Evolutionary conservation across 176 grass and related monocot species (phyloP).

Genomic region (Pharus latifolius): DNA sequence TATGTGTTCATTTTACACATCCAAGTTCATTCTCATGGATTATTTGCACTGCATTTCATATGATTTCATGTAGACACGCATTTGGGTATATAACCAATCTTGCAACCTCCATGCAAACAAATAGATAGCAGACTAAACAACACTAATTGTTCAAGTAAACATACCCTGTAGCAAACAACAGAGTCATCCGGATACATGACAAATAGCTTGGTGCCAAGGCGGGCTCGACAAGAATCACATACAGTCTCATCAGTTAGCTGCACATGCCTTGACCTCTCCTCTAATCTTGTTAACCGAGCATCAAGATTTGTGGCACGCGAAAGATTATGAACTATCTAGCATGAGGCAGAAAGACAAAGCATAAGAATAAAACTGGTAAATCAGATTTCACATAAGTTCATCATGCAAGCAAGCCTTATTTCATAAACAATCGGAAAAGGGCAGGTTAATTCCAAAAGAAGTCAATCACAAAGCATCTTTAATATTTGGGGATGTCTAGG

Average conservation of each 20-base stretch:
- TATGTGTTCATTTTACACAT: too few species aligned
- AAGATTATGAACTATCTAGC: conserved; percentile 78
- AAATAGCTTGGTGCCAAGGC: conserved; percentile 92
- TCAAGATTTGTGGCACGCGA: conserved; percentile 78
- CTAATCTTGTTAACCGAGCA: conserved; percentile 63
- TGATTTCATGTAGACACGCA: background rate
- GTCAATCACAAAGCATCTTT: too few species aligned
- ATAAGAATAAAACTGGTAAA: background rate
- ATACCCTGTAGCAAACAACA: conserved; percentile 91
- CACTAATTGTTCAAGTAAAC: background rate
- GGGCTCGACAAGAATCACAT: conserved; percentile 72
- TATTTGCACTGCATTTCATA: background rate
- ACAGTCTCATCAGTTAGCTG: conserved; percentile 90
- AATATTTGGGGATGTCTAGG: too few species aligned
- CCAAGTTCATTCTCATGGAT: background rate
- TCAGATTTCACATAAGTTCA: background rate
- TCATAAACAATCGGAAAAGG: background rate
- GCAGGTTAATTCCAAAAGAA: too few species aligned
- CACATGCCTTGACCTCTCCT: conserved; percentile 96
- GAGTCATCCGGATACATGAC: conserved; percentile 96
- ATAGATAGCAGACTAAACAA: background rate
- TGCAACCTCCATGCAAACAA: background rate
- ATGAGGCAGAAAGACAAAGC: background rate
- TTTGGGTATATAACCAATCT: background rate
- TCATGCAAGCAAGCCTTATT: background rate